Conservation (phyloP, 164 flowering plant genomes). For the Akebia trifoliata region DNA sequence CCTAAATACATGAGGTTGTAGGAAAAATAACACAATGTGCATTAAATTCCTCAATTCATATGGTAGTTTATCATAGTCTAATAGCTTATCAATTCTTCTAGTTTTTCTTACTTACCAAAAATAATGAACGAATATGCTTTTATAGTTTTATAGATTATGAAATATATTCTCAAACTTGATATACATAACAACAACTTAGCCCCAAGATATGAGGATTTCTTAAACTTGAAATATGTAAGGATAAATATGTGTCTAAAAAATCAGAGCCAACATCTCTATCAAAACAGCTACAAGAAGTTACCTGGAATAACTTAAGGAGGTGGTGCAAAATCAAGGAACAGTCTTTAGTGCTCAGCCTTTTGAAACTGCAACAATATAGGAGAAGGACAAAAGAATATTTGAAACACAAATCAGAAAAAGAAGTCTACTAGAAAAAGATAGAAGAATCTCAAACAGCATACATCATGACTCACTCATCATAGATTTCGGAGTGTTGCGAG, state of each 20-base stretch:
- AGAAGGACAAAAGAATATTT: not conserved
- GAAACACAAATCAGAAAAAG: not conserved
- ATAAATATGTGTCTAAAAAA: not conserved
- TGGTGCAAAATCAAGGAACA: slow-evolving; percentile 33
- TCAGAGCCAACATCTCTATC: not conserved
- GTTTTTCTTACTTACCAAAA: too few relatives aligned
- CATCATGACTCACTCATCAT: slow-evolving; percentile 45
- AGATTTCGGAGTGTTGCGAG: slow-evolving; percentile 16
- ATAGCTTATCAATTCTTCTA: too few relatives aligned
- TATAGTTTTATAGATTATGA: too few relatives aligned
- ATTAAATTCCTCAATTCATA: too few relatives aligned
- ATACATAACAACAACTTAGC: too few relatives aligned
- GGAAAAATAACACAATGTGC: too few relatives aligned
- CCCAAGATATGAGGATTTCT: too few relatives aligned
- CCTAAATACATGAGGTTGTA: too few relatives aligned
- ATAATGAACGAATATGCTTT: too few relatives aligned
- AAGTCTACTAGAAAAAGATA: not conserved
- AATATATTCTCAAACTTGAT: too few relatives aligned
- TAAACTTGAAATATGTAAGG: not conserved
- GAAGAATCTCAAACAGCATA: not conserved
- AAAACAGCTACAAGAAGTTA: slow-evolving; percentile 19
- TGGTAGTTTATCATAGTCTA: too few relatives aligned
- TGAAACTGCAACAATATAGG: slow-evolving; percentile 27
- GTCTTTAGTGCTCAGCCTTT: slow-evolving; percentile 44
- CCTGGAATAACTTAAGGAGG: slow-evolving; percentile 68